Percentiles rank a stretch among this genome's conserved stretches.
These are phyloP conservation scores for Dalechampia spathulata DNA, from an alignment of 441 rosid genomes.

Conservation along the genomic window DNA sequence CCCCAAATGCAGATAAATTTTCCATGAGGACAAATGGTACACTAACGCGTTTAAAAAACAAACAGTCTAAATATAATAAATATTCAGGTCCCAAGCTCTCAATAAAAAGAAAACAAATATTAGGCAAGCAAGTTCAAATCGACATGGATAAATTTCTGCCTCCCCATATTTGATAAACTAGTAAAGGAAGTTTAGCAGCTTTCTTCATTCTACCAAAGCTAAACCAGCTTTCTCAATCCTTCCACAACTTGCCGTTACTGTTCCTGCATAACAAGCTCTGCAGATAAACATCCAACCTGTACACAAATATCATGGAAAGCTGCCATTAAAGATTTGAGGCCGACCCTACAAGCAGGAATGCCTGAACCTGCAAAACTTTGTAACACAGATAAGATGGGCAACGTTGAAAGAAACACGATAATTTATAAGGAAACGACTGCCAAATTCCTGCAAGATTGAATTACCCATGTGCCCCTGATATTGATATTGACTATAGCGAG, in stretches of 20 bases:
- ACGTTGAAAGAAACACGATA: not conserved
- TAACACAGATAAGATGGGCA: conserved; percentile 21
- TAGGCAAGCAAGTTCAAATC: too few species aligned
- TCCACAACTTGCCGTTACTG: conserved; percentile 1
- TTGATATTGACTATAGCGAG: conserved; percentile 12
- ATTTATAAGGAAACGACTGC: not conserved
- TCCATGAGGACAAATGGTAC: too few species aligned
- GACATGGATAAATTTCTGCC: too few species aligned
- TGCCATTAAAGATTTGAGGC: conserved; percentile 26
- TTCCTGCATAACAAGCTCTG: conserved; percentile 26
- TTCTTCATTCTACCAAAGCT: not conserved
- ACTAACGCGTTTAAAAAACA: too few species aligned
- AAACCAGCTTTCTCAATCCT: not conserved
- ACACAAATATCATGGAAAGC: conserved; percentile 37
- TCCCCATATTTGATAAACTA: too few species aligned
- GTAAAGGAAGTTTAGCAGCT: too few species aligned
- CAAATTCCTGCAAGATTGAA: conserved; percentile 5
- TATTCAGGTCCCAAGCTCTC: too few species aligned
- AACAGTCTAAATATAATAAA: too few species aligned
- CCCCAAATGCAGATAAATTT: too few species aligned
- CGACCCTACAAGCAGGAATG: conserved; percentile 34
- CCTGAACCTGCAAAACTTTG: conserved; percentile 42
- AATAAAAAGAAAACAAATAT: too few species aligned
- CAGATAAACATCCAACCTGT: conserved; percentile 34
- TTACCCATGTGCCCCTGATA: conserved; percentile 19